Evolutionary conservation across 306 rosid genomes (phyloP), one percentile per base, ranked within the genome.

Genomic region (Inga leiocalycina): DNA sequence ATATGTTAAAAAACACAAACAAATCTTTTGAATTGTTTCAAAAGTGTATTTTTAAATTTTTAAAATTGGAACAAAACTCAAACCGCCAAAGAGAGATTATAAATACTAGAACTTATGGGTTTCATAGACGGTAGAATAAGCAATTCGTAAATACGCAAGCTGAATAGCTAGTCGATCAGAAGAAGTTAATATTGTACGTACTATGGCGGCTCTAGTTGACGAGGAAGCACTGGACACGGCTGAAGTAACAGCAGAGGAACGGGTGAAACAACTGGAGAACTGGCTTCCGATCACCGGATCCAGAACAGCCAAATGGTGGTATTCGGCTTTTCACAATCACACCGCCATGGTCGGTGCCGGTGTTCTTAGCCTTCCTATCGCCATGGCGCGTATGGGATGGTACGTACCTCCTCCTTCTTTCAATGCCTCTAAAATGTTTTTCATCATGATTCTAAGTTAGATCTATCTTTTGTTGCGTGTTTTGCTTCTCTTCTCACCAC

Each of bases 281-380:
- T 95, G 98, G 98, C 98, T 95, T 86, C 98, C 98, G 0, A 79
- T 95, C 61, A 91, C 98, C 17, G 89, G 95, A 12, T 86, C 95
- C 0, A 84, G 98, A 56, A 87, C 91, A 27, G 98, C 95, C 5
- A 95, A 95, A 86, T 95, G 98, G 98, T 91, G 97, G 98, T 93
- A 87, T 73, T 92, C 98, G 0, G 94, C 98, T 65, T 95, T 91
- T 81, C 98, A 95, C 86, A 95, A 95, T 70, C 91, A 92, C 88
- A 95, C 98, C 0, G 97, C 98, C 84, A 95, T 93, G 98, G 98
- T 93, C 10, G 98, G 98, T 3, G 98, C 98, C 0, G 98, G 98
- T 1, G 98, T 95, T 41, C 98, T 95, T 59, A 88, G 89, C 54
- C 98, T 95, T 75, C 98, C 98, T 61, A 93, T 78, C 45, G 98